A percentile compares a stretch with the other conserved stretches of the same genome.
Evolutionary conservation across 2,329 filamentous ascomycete species (phyloP).

Genomic region (Fusarium denticulatum): DNA sequence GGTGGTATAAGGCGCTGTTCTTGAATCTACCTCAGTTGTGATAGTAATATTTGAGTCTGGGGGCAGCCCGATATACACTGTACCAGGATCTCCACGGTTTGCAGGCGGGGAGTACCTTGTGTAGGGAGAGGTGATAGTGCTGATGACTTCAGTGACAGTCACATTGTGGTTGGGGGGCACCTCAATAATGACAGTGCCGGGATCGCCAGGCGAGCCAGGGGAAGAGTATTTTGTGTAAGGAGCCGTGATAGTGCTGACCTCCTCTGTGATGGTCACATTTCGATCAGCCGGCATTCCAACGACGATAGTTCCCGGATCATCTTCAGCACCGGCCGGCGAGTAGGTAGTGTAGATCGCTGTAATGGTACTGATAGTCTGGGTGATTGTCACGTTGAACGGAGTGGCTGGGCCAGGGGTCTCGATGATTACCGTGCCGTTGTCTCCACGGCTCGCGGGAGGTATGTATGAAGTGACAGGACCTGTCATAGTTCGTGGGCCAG

Average conservation of each 20-base stretch:
- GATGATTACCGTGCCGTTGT: slow-evolving; percentile 21
- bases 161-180: slow-evolving; percentile 15
- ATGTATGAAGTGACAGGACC: slow-evolving; percentile 23
- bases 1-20: slow-evolving; percentile 11
- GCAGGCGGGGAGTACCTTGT: slow-evolving; percentile 8
- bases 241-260: not conserved
- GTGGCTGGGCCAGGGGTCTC: slow-evolving; percentile 21
- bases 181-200: slow-evolving; percentile 19
- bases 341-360: slow-evolving; percentile 28
- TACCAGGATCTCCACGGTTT: slow-evolving; percentile 14
- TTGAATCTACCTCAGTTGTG: slow-evolving; percentile 2
- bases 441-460: slow-evolving; percentile 8
- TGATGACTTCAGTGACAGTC: slow-evolving; percentile 14
- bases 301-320: slow-evolving; percentile 26
- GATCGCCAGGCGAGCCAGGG: slow-evolving; percentile 9
- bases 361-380: slow-evolving; percentile 23
- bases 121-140: slow-evolving; percentile 13
- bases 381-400: slow-evolving; percentile 15
- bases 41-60: slow-evolving; percentile 16
- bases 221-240: slow-evolving; percentile 19
- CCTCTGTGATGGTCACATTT: slow-evolving; percentile 29
- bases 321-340: not conserved
- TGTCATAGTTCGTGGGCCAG: slow-evolving; percentile 21
- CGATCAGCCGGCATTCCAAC: slow-evolving; percentile 12
- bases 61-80: slow-evolving; percentile 9